Evolutionary conservation across 495 filamentous ascomycete species (phyloP), one percentile per base, ranked within the genome.

Genomic region (Trichoderma asperelloides): DNA sequence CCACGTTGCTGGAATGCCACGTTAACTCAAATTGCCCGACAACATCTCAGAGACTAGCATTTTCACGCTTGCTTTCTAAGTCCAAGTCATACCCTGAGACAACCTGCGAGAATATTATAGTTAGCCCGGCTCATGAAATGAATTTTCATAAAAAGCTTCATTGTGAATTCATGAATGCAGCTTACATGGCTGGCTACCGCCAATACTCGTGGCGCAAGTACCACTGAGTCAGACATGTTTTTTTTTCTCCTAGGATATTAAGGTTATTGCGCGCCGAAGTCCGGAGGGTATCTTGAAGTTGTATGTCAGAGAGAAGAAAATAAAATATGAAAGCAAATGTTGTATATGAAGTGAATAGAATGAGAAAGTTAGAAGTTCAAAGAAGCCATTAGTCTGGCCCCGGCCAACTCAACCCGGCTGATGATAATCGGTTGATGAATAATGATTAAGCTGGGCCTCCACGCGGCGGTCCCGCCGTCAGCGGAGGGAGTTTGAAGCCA

Each of bases 171-270:
- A 51, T 9, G 27, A 51, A 41, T 12, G 28, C 5, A 66, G 73
- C 91, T 78, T 90, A 97, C 95, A 96, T 98, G 95, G 78, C 95
- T 98, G 74, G 95, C 95, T 70, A 98, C 86, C 51, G 95, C 93
- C 73, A 98, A 83, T 66, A 98, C 93, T 30, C 64, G n/a, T 21
- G 64, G 62, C 33, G 62, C 62, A 15, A 39, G 40, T 33, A 62
- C 16, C 13, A 25, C 15, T 30, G 33, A 64, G 16, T 64, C 33
- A n/a, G 62, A 40, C 15, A 23, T 25, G 1, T 2, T 43, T 13
- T 18, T 64, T n/a, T 25, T 13, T n/a, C 3, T 25, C 2, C 23
- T 9, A 18, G 16, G 16, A 60, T 30, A 25, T 8, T 11, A 33
- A 13, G 16, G 30, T 18, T 60, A 13, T 13, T 60, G 23, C 15